Percentiles rank a stretch among this genome's conserved stretches.
Evolutionary conservation across 306 rosid genomes (phyloP).

Genomic region (Trifolium repens): DNA sequence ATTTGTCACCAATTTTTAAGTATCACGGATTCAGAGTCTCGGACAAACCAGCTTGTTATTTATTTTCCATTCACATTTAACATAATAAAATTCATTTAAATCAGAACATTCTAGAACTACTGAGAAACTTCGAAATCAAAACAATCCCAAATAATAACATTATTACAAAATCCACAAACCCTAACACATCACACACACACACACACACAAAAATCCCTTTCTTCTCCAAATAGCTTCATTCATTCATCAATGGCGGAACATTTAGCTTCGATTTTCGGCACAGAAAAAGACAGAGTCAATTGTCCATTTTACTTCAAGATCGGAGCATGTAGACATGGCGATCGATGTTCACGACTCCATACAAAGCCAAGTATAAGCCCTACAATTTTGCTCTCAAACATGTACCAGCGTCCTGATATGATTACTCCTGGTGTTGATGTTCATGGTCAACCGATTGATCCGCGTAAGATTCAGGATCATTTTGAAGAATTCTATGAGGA

Average conservation of each 20-base stretch:
- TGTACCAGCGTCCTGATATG: constrained; percentile 85
- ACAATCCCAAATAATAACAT: neutral
- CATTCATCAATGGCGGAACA: constrained; percentile 66
- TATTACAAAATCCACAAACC: constrained; percentile 39
- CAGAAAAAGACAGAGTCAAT: constrained; percentile 79
- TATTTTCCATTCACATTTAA: no score
- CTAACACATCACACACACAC: neutral
- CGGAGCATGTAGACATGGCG: constrained; percentile 83
- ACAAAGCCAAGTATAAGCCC: constrained; percentile 81
- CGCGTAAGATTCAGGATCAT: constrained; percentile 61
- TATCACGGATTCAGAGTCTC: no score
- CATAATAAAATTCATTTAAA: no score
- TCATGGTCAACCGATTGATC: constrained; percentile 65
- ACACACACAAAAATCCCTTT: neutral
- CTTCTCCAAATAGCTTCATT: neutral
- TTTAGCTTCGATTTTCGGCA: constrained; percentile 75
- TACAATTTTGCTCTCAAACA: constrained; percentile 65
- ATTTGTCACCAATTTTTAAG: no score
- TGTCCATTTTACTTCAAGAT: constrained; percentile 84
- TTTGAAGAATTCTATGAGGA: constrained; percentile 83
- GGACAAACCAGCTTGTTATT: no score
- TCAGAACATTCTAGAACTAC: constrained; percentile 41
- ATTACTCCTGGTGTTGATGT: constrained; percentile 74
- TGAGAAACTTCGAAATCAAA: neutral
- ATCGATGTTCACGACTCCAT: constrained; percentile 71